Evolutionary conservation across 257 asterid genomes (phyloP), one percentile per base, ranked within the genome.

Genomic region (Solanum dulcamara): DNA sequence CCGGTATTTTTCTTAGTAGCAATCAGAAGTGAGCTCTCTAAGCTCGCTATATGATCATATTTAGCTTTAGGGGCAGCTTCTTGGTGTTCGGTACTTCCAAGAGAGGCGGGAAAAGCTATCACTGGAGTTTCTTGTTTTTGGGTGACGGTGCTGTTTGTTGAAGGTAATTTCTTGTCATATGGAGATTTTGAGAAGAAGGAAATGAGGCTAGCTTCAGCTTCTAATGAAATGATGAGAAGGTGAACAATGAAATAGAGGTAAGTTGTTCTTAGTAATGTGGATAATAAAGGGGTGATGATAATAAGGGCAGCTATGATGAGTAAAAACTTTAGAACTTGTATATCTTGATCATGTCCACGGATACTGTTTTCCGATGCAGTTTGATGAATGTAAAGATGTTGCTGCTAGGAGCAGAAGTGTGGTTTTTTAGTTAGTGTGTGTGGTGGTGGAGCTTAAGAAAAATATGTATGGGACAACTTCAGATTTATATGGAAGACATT

Each of bases 141-240:
- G 37, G 24, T 42, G 37, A 42, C 3, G 7, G 24, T 74, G n/a
- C 22, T 42, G 57, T 40, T 74, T 42, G 37, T 40, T 42, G 81
- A 74, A 74, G 37, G 57, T 24, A n/a, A 13, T 24, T 40, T 74
- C 38, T 75, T 44, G 81, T 75, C 38, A 14, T 44, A 18, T 74
- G 81, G 37, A 74, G 59, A 74, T 48, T 75, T 26, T 15, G 2
- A 44, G 38, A 42, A 74, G 81, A 72, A 40, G 53, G 81, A 74
- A 68, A 91, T 88, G 80, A 93, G 91, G 67, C 97, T 96, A 51
- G 96, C 90, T 68, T 93, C 95, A 0, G 91, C 93, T 30, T 93
- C 96, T 24, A 93, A 85, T 8, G 89, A 82, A 24, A 93, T 83
- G 82, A 93, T 89, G 85, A 93, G 91, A 62, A 92, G 87, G 84